These are phyloP conservation scores for Starmerella cellae DNA, from an alignment of 805 yeast genomes.

Conservation along the genomic window DNA sequence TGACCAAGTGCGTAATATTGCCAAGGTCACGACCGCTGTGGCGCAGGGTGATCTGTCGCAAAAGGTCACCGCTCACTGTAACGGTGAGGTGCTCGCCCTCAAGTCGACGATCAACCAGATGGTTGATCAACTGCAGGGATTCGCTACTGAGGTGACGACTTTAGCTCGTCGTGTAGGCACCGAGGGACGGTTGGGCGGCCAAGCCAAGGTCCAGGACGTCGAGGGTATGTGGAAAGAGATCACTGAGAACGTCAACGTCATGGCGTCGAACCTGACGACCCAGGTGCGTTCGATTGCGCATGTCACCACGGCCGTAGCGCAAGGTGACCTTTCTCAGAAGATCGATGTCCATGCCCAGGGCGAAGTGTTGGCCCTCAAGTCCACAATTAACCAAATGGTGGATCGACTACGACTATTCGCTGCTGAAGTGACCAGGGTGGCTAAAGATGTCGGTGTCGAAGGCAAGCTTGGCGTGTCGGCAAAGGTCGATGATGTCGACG, in stretches of 20 bases:
- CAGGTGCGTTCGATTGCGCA: conserved; percentile 84
- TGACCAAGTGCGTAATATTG: conserved; percentile 77
- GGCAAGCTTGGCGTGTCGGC: conserved; percentile 90
- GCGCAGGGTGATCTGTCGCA: conserved; percentile 72
- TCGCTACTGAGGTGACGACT: conserved; percentile 74
- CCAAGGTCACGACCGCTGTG: conserved; percentile 78
- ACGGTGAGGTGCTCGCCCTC: conserved; percentile 64
- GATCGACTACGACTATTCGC: conserved; percentile 80
- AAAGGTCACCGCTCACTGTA: conserved; percentile 75
- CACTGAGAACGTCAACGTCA: conserved; percentile 72
- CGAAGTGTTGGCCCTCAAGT: conserved; percentile 70
- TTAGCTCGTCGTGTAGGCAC: conserved; percentile 84
- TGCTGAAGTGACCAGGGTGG: conserved; percentile 77
- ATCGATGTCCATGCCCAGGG: conserved; percentile 86
- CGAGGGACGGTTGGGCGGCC: conserved; percentile 79
- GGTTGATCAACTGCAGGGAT: conserved; percentile 72
- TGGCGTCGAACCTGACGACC: conserved; percentile 77
- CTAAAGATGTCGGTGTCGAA: conserved; percentile 84
- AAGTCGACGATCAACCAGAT: conserved; percentile 77
- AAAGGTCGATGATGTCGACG: conserved; percentile 80
- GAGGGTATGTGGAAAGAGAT: conserved; percentile 81
- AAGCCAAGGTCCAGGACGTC: conserved; percentile 65
- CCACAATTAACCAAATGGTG: conserved; percentile 86
- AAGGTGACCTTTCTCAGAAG: conserved; percentile 74
- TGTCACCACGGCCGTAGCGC: conserved; percentile 84